These are phyloP conservation scores for Boletellus emodensis DNA, from an alignment of 768 basidiomycete species.

Conservation along the genomic window DNA sequence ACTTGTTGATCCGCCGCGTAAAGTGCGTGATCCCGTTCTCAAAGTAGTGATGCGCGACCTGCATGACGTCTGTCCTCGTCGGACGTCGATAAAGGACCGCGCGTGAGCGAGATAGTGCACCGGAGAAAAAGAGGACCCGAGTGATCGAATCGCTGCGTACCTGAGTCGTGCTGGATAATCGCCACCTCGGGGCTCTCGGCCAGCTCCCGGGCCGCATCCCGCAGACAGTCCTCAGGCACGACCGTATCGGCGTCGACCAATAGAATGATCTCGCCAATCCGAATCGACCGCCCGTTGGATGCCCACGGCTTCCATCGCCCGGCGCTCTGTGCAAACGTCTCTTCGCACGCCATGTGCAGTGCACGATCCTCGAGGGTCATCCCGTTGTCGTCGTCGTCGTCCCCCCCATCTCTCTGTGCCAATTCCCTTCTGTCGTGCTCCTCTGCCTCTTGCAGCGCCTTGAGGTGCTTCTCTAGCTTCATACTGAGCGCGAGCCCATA, in stretches of 20 bases:
- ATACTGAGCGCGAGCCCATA: slow-evolving; percentile 53
- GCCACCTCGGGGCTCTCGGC: slow-evolving; percentile 56
- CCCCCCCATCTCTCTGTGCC: too few species aligned
- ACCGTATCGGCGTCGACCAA: neutral
- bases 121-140: too few species aligned
- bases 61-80: slow-evolving; percentile 66
- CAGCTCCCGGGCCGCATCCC: slow-evolving; percentile 86
- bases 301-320: slow-evolving; percentile 70
- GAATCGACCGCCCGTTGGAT: slow-evolving; percentile 51
- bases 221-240: slow-evolving; percentile 49
- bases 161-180: slow-evolving; percentile 89
- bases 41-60: slow-evolving; percentile 86
- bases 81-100: too few species aligned
- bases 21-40: slow-evolving; percentile 91
- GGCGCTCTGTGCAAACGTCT: slow-evolving; percentile 58
- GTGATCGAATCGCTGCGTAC: slow-evolving; percentile 35
- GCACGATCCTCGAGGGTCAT: slow-evolving; percentile 67
- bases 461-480: slow-evolving; percentile 33
- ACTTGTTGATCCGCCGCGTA: slow-evolving; percentile 82
- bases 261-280: neutral
- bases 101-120: too few species aligned
- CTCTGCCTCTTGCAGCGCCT: slow-evolving; percentile 41
- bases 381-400: slow-evolving; percentile 35
- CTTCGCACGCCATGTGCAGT: slow-evolving; percentile 69
- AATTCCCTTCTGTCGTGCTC: slow-evolving; percentile 18